Conservation (phyloP, 768 basidiomycete genomes). For the Boletus rubescentipes region DNA sequence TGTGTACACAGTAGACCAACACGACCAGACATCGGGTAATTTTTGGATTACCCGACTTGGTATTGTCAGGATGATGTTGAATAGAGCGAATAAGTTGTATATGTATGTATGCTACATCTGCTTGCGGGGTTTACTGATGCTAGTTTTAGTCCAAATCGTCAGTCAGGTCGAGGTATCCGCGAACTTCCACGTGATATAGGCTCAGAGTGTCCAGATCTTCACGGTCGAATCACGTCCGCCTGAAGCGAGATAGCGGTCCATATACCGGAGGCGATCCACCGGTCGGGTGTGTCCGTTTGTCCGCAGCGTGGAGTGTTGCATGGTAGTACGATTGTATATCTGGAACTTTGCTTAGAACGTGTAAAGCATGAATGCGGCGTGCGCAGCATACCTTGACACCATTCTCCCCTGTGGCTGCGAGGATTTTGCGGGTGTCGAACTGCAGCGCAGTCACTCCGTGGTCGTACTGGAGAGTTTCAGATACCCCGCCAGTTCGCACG, state of each 20-base stretch:
- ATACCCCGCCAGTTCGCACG: slow-evolving; percentile 81
- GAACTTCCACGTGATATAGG: not conserved
- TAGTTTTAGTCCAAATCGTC: slow-evolving; percentile 17
- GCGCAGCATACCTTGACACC: slow-evolving; percentile 69
- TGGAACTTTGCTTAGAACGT: slow-evolving; percentile 28
- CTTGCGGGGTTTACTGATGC: slow-evolving; percentile 21
- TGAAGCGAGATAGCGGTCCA: slow-evolving; percentile 92
- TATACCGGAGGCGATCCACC: slow-evolving; percentile 85
- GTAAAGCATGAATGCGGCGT: not conserved
- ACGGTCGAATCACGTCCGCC: slow-evolving; percentile 85
- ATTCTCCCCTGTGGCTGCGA: slow-evolving; percentile 92
- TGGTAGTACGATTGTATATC: slow-evolving; percentile 94
- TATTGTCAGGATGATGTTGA: not conserved
- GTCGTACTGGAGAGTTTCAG: slow-evolving; percentile 90
- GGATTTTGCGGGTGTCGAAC: slow-evolving; percentile 92
- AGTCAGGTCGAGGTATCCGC: slow-evolving; percentile 15
- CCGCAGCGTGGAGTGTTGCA: slow-evolving; percentile 78
- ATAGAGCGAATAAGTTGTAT: slow-evolving; percentile 9
- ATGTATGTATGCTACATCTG: slow-evolving; percentile 29
- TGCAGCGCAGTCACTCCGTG: slow-evolving; percentile 88
- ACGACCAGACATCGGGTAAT: no score
- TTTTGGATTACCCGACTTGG: not conserved
- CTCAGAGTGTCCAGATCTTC: slow-evolving; percentile 91
- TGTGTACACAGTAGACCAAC: no score
- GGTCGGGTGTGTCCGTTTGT: slow-evolving; percentile 95